Evolutionary conservation across 345 rosid species (phyloP), one percentile per base, ranked within the genome.

Genomic region (Laguncularia racemosa): DNA sequence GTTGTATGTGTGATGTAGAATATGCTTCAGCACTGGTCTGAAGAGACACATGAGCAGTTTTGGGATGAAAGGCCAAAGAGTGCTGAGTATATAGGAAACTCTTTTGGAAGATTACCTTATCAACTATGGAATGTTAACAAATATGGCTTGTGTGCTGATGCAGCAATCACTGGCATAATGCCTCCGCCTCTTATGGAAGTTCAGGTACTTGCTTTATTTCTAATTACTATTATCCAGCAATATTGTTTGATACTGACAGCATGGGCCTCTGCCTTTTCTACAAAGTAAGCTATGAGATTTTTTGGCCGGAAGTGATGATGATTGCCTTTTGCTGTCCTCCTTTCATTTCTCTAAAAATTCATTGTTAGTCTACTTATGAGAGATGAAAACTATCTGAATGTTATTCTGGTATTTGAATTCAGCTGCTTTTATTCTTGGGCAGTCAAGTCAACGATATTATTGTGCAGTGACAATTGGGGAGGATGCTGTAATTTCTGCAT

Each of bases 401-500:
- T 17, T 57, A 70, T 69, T 76, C 81, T 57, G 84, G 71, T 75
- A 74, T 78, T 77, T 81, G 85, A 92, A 74, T 77, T 78, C 83
- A 76, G 86, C 89, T 87, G 84, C 84, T 85, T 87, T 89, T 87
- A 74, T 87, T 86, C 86, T 89, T 87, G 87, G 91, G 71, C 97
- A 89, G 99, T 93, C 99, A 72, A 87, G 86, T 81, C 91, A 93
- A 64, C 88, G 83, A 56, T 89, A 87, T 81, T 93, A 78, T 73
- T 76, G 91, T 79, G 96, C 95, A 50, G 78, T 93, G 71, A 81
- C 95, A 50, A 77, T 87, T 62, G 99, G 99, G 60, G 96, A 89
- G 69, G 92, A 87, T 78, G 84, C 99, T 46, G 99, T 93, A 57
- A 81, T 93, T 67, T 87, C 99, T 10, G 96, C 97, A 57, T 89